Evolutionary conservation across 2,329 filamentous ascomycete genomes (phyloP), one percentile per base, ranked within the genome.

Genomic region (Fusarium gaditjirri): DNA sequence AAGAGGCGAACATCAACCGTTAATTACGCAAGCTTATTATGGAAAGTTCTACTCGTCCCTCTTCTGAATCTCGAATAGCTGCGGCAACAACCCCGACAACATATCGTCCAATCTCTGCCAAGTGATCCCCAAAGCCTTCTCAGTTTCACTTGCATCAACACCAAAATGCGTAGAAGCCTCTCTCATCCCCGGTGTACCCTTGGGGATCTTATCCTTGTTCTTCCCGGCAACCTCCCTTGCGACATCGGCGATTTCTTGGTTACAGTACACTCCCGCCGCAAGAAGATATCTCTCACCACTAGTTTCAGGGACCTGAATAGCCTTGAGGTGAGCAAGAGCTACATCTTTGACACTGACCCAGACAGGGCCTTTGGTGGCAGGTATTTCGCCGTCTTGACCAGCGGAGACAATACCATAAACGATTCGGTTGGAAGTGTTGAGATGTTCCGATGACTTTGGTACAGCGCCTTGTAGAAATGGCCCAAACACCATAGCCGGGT

Each of bases 341-440:
- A 64, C 61, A 11, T 64, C 61, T 7, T 62, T 36, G 1, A 64
- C 57, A 8, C 61, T 53, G 10, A 64, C 57, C 61, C 61, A 64
- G 6, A 64, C 61, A n/a, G 61, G 61, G 0, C 61, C 61, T 7
- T 47, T 35, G 2, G 61, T 64, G 0, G 19, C 17, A 27, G 61
- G 61, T n/a, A 64, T 44, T 0, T 31, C 16, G 8, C 21, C 41
- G 0, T 47, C n/a, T 27, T 42, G 29, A 5, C 62, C 62, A 2
- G 59, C 29, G 6, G 59, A 65, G 1, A 56, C 17, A 8, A 65
- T 65, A 1, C 47, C 35, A 5, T 65, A 64, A 1, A 65, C 36
- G 5, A 65, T 65, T 5, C 56, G 35, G 9, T 65, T 65, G 21
- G 62, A 65, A 9, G 62, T 65, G 16, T 65, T 65, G 23, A 65